Evolutionary conservation across 2,329 filamentous ascomycete species (phyloP), one percentile per base, ranked within the genome.

Genomic region (Cercospora brassicicola): DNA sequence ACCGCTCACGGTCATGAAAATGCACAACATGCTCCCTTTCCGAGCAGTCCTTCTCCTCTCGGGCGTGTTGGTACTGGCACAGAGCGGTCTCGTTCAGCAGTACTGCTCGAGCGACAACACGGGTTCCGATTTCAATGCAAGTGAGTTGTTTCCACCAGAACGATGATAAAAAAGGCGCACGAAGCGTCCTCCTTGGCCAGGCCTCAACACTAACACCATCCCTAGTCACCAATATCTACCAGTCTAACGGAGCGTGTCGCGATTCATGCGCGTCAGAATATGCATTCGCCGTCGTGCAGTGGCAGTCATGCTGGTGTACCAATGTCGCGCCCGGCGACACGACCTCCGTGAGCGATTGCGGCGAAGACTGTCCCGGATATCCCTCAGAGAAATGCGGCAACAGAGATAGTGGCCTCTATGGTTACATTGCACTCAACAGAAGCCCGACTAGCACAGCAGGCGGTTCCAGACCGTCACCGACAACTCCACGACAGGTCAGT

Each of bases 281-380:
- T 71, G 90, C 91, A 45, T 91, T 89, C 69, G 90, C 90, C 71
- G 82, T 94, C 59, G 81, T 93, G 1, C 86, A 92, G 73, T 84
- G 80, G 15, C 82, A 87, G 33, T 79, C 84, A 62, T 94, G 91
- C 77, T 94, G 90, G 90, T 94, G 91, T 77, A 89, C 90, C 42
- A 85, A 93, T 55, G 89, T 89, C 74, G 83, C 84, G 2, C 91
- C 91, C 8, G 76, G 76, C 20, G 73, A 79, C 5, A 79, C 81
- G 67, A 63, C 73, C n/a, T 72, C 77, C 66, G 72, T 77, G 23
- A 71, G 73, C 70, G 81, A 82, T 60, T 94, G 91, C 79, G 79
- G 84, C 71, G 78, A 77, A 0, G 61, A 79, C 15, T 94, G 91
- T 73, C 90, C 90, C 8, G 91, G 90, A n/a, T 94, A 85, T 75